Base-by-base conservation (phyloP, 2,329 filamentous ascomycete species). In the Sporothrix inflata region DNA sequence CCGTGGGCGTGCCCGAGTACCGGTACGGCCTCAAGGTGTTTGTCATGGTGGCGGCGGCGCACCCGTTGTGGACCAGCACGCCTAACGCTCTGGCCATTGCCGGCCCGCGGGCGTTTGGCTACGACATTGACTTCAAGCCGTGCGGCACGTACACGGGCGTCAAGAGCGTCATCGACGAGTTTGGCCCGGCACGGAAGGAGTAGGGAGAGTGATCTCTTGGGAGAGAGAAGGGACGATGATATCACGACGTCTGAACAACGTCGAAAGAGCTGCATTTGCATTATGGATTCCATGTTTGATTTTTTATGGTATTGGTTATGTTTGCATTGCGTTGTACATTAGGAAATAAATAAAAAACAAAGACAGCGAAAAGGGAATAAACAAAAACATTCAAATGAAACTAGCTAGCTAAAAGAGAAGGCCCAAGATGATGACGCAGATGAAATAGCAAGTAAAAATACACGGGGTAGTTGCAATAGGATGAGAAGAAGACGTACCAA, bases 111-210 rank as follows among this genome's bases (percentile, higher is more conserved):
- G 79, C 79, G 1, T 78, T 82, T 69, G 79, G 79, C 4, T 80
- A 87, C 72, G 82, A 86, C 65, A 74, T 88, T 24, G 80, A 82
- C 73, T 87, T 86, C 74, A 79, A 82, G 72, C 82, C 86, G 0
- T 73, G 87, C 4, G 85, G 85, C 1, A 83, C 78, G 49, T 88
- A 86, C 74, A 79, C 81, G 4, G 85, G 84, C 76, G 86, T 86
- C 0, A 76, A 63, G 53, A 88, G 86, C 74, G 85, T 88, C 0
- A 86, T 88, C 77, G 84, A 87, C 57, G 86, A 88, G 78, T 88
- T 77, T 67, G 71, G 55, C 8, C 67, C 71, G 14, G 68, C 42
- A 27, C 34, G 30, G 57, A 70, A 51, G 69, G 30, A 70, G 42
- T 38, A 63, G 16, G n/a, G 21, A 11, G 53, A 14, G 47, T 7